Evolutionary conservation across 805 yeast genomes (phyloP).

Genomic region (Ogataea zsoltii): DNA sequence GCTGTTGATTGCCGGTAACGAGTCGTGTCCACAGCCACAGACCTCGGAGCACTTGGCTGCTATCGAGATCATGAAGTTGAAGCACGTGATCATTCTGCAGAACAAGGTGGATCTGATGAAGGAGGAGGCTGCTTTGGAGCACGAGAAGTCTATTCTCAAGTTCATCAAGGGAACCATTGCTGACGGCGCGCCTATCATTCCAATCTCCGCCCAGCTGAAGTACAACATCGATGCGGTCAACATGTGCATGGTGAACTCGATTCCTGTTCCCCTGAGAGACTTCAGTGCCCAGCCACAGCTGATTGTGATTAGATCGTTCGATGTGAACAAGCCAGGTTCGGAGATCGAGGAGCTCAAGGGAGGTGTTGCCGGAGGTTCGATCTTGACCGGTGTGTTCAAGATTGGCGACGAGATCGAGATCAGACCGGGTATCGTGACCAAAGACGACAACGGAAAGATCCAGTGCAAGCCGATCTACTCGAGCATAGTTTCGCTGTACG

Average conservation of each 20-base stretch:
- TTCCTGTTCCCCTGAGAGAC: slow-evolving; percentile 96
- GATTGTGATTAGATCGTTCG: slow-evolving; percentile 97
- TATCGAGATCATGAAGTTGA: slow-evolving; percentile 97
- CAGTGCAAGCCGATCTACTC: slow-evolving; percentile 96
- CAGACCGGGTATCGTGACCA: slow-evolving; percentile 98
- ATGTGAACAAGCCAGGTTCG: slow-evolving; percentile 98
- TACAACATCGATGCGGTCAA: slow-evolving; percentile 98
- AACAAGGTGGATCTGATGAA: slow-evolving; percentile 98
- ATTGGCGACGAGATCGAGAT: slow-evolving; percentile 98
- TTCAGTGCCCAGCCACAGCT: slow-evolving; percentile 91
- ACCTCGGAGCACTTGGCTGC: slow-evolving; percentile 99
- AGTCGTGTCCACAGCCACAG: slow-evolving; percentile 99
- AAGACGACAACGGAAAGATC: slow-evolving; percentile 82
- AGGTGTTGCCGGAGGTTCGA: slow-evolving; percentile 99
- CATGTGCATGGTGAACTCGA: slow-evolving; percentile 90
- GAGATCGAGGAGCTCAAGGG: slow-evolving; percentile 97
- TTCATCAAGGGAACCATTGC: slow-evolving; percentile 98
- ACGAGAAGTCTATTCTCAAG: slow-evolving; percentile 86
- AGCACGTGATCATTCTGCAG: slow-evolving; percentile 93
- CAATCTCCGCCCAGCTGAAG: slow-evolving; percentile 97
- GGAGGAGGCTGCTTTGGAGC: slow-evolving; percentile 94
- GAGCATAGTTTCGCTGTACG: slow-evolving; percentile 88
- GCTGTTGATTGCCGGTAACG: slow-evolving; percentile 95
- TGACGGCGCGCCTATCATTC: slow-evolving; percentile 98
- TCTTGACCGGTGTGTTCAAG: slow-evolving; percentile 93